Evolutionary conservation across 257 asterid genomes (phyloP).

Genomic region (Ilex aquifolium): DNA sequence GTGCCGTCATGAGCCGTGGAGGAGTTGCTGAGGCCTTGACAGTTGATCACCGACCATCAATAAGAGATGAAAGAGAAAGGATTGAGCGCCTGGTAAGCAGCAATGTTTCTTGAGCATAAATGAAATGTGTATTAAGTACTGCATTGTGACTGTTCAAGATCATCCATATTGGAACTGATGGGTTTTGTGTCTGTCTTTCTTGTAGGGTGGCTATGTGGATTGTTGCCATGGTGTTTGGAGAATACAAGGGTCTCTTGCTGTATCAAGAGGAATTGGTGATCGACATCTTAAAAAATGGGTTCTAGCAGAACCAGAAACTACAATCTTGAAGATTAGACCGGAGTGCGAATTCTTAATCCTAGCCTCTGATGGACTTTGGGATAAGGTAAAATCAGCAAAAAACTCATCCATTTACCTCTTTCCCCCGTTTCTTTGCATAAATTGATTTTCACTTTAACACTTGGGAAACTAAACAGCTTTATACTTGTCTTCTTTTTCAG

Average conservation of each 20-base stretch:
- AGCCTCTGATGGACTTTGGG: slow-evolving; percentile 1
- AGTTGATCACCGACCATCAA: neutral
- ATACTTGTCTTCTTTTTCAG: neutral
- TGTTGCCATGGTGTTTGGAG: neutral
- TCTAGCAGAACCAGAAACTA: neutral
- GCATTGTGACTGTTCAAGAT: neutral
- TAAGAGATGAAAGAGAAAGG: neutral
- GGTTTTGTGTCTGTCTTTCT: no score
- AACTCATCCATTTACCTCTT: no score
- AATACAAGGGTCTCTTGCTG: neutral
- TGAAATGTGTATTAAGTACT: neutral
- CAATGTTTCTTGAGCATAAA: neutral
- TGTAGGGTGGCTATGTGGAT: neutral
- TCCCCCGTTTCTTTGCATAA: neutral
- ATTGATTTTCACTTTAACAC: no score
- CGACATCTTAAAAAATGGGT: neutral
- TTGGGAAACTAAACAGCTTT: no score
- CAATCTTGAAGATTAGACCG: no score
- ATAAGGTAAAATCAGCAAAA: neutral
- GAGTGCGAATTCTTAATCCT: neutral
- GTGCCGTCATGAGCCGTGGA: neutral
- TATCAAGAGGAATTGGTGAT: neutral
- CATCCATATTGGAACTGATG: neutral
- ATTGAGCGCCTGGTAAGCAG: neutral
- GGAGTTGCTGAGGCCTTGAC: neutral